phyloP scores from a whole-genome alignment of 257 asterid species.

The Linaria vulgaris region DNA sequence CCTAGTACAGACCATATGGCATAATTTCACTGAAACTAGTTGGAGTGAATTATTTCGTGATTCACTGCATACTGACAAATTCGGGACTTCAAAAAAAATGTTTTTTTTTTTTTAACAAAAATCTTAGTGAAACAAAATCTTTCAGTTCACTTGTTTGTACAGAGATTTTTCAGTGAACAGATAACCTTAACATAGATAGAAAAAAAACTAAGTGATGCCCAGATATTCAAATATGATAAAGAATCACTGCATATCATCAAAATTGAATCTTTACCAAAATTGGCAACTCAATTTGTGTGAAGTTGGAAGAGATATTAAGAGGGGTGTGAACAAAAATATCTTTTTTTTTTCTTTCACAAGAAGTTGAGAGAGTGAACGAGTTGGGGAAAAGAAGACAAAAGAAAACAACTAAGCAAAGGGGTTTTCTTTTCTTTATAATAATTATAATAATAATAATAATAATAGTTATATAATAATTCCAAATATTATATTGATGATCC shows the following conservation, averaged over 20 bases:
- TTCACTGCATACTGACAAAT: slow-evolving; percentile 23
- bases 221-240: slow-evolving; percentile 16
- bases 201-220: slow-evolving; percentile 18
- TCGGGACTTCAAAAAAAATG: slow-evolving; percentile 12
- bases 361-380: not conserved
- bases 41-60: slow-evolving; percentile 6
- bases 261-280: slow-evolving; percentile 14
- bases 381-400: slow-evolving; percentile 13
- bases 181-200: not conserved
- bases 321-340: no score
- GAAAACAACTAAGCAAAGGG: slow-evolving; percentile 3
- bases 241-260: slow-evolving; percentile 16
- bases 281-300: not conserved
- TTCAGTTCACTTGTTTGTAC: slow-evolving; percentile 21
- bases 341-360: no score
- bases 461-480: not conserved
- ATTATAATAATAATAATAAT: no score
- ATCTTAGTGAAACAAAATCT: no score
- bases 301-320: not conserved
- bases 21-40: slow-evolving; percentile 16
- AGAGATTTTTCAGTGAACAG: slow-evolving; percentile 17
- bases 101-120: slow-evolving; percentile 7
- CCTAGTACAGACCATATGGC: slow-evolving; percentile 12
- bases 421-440: not conserved
- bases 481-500: not conserved